These are phyloP conservation scores for Hypoxylon crocopeplum DNA, from an alignment of 495 filamentous ascomycete genomes.

Conservation along the genomic window DNA sequence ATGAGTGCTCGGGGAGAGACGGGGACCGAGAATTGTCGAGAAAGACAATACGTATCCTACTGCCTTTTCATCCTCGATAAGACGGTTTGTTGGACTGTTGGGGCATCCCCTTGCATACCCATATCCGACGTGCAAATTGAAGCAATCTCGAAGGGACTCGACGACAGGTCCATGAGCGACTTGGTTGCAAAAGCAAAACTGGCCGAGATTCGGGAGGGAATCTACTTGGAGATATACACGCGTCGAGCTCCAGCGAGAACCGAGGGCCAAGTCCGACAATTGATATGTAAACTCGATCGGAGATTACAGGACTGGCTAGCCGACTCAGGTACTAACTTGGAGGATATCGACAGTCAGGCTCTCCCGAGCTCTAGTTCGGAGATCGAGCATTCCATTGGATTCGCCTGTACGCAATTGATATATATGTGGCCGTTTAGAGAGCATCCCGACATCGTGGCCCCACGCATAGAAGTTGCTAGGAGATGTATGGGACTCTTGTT, in stretches of 20 bases:
- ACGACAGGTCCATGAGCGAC: neutral
- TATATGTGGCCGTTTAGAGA: constrained; percentile 18
- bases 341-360: neutral
- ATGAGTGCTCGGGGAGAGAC: neutral
- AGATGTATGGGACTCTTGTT: constrained; percentile 17
- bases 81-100: constrained; percentile 10
- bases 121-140: constrained; percentile 12
- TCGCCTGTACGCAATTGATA: constrained; percentile 13
- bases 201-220: constrained; percentile 21
- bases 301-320: constrained; percentile 6
- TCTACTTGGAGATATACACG: constrained; percentile 20
- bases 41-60: constrained; percentile 20
- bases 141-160: neutral
- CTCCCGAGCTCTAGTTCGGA: neutral
- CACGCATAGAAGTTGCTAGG: constrained; percentile 1
- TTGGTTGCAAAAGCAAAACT: constrained; percentile 9
- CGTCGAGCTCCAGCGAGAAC: constrained; percentile 11
- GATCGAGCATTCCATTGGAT: constrained; percentile 7
- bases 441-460: neutral
- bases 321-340: neutral
- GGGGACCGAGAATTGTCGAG: neutral
- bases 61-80: constrained; percentile 29
- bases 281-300: constrained; percentile 4
- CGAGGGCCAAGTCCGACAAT: constrained; percentile 6
- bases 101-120: constrained; percentile 4